phyloP scores from a whole-genome alignment of 176 grass and related monocot genomes.

The Carex cristatella region DNA sequence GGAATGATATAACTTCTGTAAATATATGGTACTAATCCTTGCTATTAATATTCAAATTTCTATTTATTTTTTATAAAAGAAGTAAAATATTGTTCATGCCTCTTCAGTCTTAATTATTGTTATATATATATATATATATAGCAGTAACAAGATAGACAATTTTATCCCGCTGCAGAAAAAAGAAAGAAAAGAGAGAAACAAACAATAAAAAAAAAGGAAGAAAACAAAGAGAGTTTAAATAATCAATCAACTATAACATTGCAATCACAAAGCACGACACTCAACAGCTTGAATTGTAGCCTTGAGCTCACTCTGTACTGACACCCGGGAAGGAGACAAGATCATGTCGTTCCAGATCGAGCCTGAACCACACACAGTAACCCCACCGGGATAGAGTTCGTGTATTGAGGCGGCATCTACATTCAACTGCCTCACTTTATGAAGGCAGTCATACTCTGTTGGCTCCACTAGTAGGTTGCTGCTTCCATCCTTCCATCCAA shows the following conservation, averaged over 20 bases:
- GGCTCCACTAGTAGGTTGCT: constrained; percentile 58
- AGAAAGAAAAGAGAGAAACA: neutral
- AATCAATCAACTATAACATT: neutral
- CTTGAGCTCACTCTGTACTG: constrained; percentile 45
- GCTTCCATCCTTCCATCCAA: constrained; percentile 67
- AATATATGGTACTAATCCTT: too few relatives aligned
- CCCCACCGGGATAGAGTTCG: constrained; percentile 53
- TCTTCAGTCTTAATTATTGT: neutral
- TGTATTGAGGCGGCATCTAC: constrained; percentile 53
- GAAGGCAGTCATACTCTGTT: constrained; percentile 50
- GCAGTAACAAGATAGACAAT: neutral
- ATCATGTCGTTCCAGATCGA: constrained; percentile 74
- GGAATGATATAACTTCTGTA: neutral
- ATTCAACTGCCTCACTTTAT: constrained; percentile 57
- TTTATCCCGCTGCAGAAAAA: neutral
- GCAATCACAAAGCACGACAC: neutral
- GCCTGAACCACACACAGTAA: constrained; percentile 33
- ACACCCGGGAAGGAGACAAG: constrained; percentile 24
- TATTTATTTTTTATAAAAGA: neutral
- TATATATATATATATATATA: neutral
- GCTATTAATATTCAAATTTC: neutral
- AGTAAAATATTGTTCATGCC: neutral
- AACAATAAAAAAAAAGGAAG: neutral
- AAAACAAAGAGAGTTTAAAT: neutral
- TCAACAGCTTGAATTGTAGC: constrained; percentile 40